Evolutionary conservation across 2,329 filamentous ascomycete species (phyloP), one percentile per base, ranked within the genome.

Genomic region (Coniochaeta sp.): DNA sequence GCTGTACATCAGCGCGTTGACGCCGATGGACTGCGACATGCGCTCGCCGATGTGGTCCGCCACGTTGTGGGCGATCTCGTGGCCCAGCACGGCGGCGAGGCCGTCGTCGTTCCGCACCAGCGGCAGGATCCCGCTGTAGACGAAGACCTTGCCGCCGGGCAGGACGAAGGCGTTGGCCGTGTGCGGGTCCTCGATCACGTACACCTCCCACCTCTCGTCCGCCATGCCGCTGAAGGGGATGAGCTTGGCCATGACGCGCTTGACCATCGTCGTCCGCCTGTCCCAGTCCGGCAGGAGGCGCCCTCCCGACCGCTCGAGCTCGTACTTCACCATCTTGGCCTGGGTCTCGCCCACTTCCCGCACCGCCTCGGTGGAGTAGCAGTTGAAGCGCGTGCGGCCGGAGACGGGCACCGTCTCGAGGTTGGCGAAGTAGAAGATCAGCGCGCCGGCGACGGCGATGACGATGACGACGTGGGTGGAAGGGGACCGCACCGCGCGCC

Each of bases 21-120:
- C 68, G n/a, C 78, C 74, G 55, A 79, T 73, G 47, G 71, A 70
- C 33, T 72, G 71, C 12, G 77, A 81, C 61, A 81, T 70, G 28
- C 80, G 75, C 72, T 92, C 88, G 16, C 77, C 82, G 6, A 77
- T 70, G 62, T 90, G 86, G 52, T 81, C 78, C 0, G 86, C 85
- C 14, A 88, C 76, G 56, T 85, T 87, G 63, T 92, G 88, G 16
- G 87, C 86, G 55, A 91, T 88, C 70, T 91, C 88, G 67, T 91
- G 88, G 13, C 86, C 86, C 13, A 92, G 72, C 3, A 92, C 86
- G 1, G 87, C 82, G 4, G 88, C 88, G 24, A 92, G 72, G 3
- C 82, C 84, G 62, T 86, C 79, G 52, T 90, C 86, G 59, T 73
- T 82, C 50, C 75, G 64, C 53, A 85, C 86, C 20, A 89, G 70